Base-by-base conservation (phyloP, 768 basidiomycete genomes). In the Rhodotorula kratochvilovae region DNA sequence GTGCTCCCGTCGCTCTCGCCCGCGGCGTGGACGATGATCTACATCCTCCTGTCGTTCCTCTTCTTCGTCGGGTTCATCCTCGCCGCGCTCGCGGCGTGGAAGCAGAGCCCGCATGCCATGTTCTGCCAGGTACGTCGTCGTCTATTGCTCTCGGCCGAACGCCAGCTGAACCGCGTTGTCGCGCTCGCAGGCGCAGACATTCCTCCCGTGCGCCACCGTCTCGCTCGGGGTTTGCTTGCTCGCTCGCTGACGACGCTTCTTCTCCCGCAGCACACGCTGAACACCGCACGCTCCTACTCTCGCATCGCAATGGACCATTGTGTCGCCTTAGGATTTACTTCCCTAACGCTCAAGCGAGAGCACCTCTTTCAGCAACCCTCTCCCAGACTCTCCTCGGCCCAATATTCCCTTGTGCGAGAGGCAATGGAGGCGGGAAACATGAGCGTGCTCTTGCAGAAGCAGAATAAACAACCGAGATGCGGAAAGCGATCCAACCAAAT, bases 1-100 rank as follows among this genome's bases (percentile, higher is more conserved):
- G 27, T 10, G 3, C n/a, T 70, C 10, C 68, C 66, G 2, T 11
- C 33, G 16, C 42, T 70, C 39, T 50, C 55, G 27, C 63, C 63
- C 19, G 71, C 59, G 3, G 1, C 68, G 10, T 71, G 66, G 58
- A 67, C 69, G 13, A 35, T 67, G 31, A 65, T 70, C 29, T 76
- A 64, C 54, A 48, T 68, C 60, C 12, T 63, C 50, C 11, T 68
- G 25, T 73, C 71, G 1, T 72, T 71, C 63, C 27, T 76, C 31
- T 51, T 73, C n/a, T 76, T 76, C 57, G 29, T 76, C 58, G 66
- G 63, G 0, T 76, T 72, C 56, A 61, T 76, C 36, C 61, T 76
- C 33, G 70, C 70, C 1, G 75, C 59, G 0, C 45, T 76, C 13
- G 72, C 70, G 36, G 61, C 72, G 10, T 76, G 66, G 67, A 73